Evolutionary conservation across 352 stramenopile genomes (phyloP).

Genomic region (Phytophthora idaei): DNA sequence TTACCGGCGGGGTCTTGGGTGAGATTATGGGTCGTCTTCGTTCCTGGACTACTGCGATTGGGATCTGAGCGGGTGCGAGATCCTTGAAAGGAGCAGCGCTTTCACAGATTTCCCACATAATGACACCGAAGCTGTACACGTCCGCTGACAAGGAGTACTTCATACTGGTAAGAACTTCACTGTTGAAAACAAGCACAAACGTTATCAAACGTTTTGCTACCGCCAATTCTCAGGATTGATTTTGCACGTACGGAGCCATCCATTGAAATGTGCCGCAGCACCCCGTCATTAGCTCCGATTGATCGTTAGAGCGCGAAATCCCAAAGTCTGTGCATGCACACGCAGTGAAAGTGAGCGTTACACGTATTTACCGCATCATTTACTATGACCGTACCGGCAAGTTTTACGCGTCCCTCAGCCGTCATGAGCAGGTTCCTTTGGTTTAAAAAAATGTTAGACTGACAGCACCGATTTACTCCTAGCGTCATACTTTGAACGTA

Average conservation of each 20-base stretch:
- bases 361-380: background rate
- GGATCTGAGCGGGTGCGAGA: slow-evolving; percentile 54
- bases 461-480: background rate
- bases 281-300: slow-evolving; percentile 66
- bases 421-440: slow-evolving; percentile 78
- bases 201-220: background rate
- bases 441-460: background rate
- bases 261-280: slow-evolving; percentile 85
- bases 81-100: slow-evolving; percentile 62
- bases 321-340: slow-evolving; percentile 59
- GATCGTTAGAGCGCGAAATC: slow-evolving; percentile 64
- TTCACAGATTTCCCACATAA: slow-evolving; percentile 87
- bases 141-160: slow-evolving; percentile 74
- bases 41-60: slow-evolving; percentile 70
- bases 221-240: background rate
- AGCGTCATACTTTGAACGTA: slow-evolving; percentile 30
- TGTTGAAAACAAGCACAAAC: slow-evolving; percentile 19
- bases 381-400: slow-evolving; percentile 47
- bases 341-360: background rate
- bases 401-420: slow-evolving; percentile 69
- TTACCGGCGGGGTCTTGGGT: slow-evolving; percentile 62
- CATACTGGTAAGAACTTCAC: slow-evolving; percentile 70
- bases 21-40: slow-evolving; percentile 66
- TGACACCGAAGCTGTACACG: slow-evolving; percentile 83
- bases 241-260: slow-evolving; percentile 74